Base-by-base conservation (phyloP, 106 monocot species). In the Dactylorhiza incarnata region DNA sequence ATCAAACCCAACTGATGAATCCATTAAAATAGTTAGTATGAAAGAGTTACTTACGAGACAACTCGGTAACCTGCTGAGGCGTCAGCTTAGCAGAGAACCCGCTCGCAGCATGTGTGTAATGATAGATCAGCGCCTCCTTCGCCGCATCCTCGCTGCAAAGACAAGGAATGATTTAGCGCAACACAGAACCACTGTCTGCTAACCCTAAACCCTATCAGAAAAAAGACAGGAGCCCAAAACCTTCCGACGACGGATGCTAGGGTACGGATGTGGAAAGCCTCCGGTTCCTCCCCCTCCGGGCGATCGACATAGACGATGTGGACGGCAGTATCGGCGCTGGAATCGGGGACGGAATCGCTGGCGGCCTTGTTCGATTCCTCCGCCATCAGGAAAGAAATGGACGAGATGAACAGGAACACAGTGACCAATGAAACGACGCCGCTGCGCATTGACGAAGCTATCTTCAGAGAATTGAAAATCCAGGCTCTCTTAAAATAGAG, bases 61-160 rank as follows among this genome's bases (percentile, higher is more conserved):
- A 81, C 37, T 90, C 84, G 3, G 71, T 78, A 16, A 79, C 90
- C 80, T 94, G 93, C 75, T 83, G 53, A 5, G 87, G 83, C 2
- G 93, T 94, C 15, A 94, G 83, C 81, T 81, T 94, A 5, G 93
- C 93, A 6, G 93, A 86, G 79, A 94, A 94, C 10, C 93, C 93
- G 37, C 86, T 94, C 0, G 90, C 79, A 3, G 90, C 87, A 45
- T 84, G 83, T 76, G 20, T 83, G 84, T 94, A 94, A 79, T 84
- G 88, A 51, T 94, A 94, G 15, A 94, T 71, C 73, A 94, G 68
- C n/a, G 90, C 86, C 50, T 84, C 90, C 86, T 80, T 90, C 48
- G 93, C 93, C 56, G 88, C 90, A 6, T 88, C 90, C 81, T 78
- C 61, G 63, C 76, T 74, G 26, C 48, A 69, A 59, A 65, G 25